A percentile compares a stretch with the other conserved stretches of the same genome.
Evolutionary conservation across 2,329 filamentous ascomycete genomes (phyloP).

Genomic region (Cadophora gregata): DNA sequence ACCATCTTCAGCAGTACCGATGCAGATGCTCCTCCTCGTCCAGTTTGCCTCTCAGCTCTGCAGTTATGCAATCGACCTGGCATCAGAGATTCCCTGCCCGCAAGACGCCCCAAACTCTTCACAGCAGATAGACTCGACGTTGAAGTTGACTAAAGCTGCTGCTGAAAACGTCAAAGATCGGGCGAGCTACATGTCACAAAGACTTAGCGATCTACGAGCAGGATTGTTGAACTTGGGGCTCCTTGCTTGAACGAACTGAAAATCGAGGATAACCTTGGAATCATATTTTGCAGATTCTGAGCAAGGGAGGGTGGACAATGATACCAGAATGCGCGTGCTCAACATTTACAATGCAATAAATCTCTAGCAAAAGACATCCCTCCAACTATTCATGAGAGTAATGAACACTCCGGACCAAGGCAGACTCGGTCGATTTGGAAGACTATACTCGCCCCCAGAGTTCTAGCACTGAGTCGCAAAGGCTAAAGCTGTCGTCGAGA

Average conservation of each 20-base stretch:
- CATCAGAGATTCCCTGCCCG: conserved; percentile 19
- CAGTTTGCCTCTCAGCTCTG: conserved; percentile 31
- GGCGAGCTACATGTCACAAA: conserved; percentile 25
- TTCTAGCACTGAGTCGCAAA: too few species aligned
- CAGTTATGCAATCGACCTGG: conserved; percentile 31
- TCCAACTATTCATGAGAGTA: too few species aligned
- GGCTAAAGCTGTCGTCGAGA: too few species aligned
- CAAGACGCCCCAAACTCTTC: not conserved
- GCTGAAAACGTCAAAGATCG: conserved; percentile 33
- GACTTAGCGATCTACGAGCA: conserved; percentile 6
- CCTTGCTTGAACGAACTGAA: not conserved
- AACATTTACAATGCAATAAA: too few species aligned
- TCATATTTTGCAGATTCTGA: not conserved
- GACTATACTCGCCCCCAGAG: too few species aligned
- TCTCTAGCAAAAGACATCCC: too few species aligned
- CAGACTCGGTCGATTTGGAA: too few species aligned
- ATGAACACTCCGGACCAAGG: too few species aligned
- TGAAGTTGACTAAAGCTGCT: conserved; percentile 22
- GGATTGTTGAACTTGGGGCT: conserved; percentile 3
- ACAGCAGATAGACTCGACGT: not conserved
- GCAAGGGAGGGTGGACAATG: too few species aligned
- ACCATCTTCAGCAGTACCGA: conserved; percentile 25
- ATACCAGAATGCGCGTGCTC: too few species aligned
- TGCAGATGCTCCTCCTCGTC: conserved; percentile 36
- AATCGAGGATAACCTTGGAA: not conserved